A percentile compares a stretch with the other conserved stretches of the same genome.
phyloP scores from a whole-genome alignment of 2,329 filamentous ascomycete genomes.

The Trichoderma koningii region DNA sequence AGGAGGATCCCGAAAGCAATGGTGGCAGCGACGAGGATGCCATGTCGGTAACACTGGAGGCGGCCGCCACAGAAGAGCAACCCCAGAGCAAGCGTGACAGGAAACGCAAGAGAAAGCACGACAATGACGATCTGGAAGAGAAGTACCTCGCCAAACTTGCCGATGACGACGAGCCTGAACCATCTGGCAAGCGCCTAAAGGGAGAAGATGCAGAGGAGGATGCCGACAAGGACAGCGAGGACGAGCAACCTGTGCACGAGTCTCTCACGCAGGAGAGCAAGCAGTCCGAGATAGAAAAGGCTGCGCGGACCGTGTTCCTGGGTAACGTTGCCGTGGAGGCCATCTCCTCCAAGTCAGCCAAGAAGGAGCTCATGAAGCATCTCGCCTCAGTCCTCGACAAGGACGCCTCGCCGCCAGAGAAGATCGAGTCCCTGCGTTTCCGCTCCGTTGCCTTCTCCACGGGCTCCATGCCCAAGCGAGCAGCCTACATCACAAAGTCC shows the following conservation, averaged over 20 bases:
- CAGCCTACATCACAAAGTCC: conserved; percentile 88
- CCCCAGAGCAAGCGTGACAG: conserved; percentile 50
- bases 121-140: conserved; percentile 69
- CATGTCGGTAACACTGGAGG: conserved; percentile 34
- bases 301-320: conserved; percentile 86
- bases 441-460: conserved; percentile 86
- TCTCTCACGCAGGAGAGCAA: conserved; percentile 57
- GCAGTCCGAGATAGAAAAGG: conserved; percentile 73
- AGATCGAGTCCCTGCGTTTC: conserved; percentile 89
- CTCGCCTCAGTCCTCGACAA: conserved; percentile 71
- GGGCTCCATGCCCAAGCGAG: conserved; percentile 80
- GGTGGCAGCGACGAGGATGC: conserved; percentile 35
- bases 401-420: conserved; percentile 60
- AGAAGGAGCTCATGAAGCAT: conserved; percentile 75
- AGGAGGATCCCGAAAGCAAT: background rate
- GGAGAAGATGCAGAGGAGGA: conserved; percentile 35
- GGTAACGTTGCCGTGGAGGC: conserved; percentile 85
- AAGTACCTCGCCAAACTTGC: conserved; percentile 69
- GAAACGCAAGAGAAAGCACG: conserved; percentile 68
- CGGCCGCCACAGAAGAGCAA: conserved; percentile 46
- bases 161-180: conserved; percentile 60
- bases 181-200: conserved; percentile 57
- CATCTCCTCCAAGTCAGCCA: conserved; percentile 78
- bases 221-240: conserved; percentile 49
- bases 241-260: conserved; percentile 58